Base-by-base conservation (phyloP, 306 rosid genomes). In the Citrullus mucosospermus region DNA sequence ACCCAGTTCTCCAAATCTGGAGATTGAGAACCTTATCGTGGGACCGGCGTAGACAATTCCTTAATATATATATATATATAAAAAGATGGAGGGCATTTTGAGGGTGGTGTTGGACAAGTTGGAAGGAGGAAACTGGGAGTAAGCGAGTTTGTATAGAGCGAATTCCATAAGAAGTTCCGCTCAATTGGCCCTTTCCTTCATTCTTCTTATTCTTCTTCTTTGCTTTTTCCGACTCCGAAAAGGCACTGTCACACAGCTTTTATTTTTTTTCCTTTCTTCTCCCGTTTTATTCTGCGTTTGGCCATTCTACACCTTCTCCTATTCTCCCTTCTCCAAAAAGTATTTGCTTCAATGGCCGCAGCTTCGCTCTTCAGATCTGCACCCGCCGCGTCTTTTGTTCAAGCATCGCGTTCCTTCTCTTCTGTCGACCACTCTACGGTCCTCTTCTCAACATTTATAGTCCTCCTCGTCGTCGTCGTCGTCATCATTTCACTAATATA, bases 351-450 rank as follows among this genome's bases (percentile, higher is more conserved):
- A 81, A 94, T 94, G 98, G 96, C 93, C 44, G 86, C 86, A 36
- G 78, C 93, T 34, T 87, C 91, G 50, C 79, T 90, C 9, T 87
- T 92, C 81, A 85, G 96, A 92, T 92, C 96, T 80, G 75, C 89
- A 0, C 44, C 81, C 46, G 25, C 88, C 38, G 59, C 88, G 78
- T 55, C 96, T 36, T 10, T 85, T 6, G 18, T 78, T 46, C 84
- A 87, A 78, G 79, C 86, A 46, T 75, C 92, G 51, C 78, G 50
- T 71, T 75, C 82, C 6, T 15, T 65, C 58, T 84, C 89, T 4
- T 32, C 85, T 58, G 59, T 85, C 70, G 81, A 84, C 77, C 85
- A 77, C 7, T 55, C 78, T 72, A 87, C 90, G 93, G 97, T 92
- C 70, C 12, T 77, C 55, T 8, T 76, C 66, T 8, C 78, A 10